A percentile compares a stretch with the other conserved stretches of the same genome.
Conservation (phyloP, 108 stramenopile species). For the Craspedostauros australis region DNA sequence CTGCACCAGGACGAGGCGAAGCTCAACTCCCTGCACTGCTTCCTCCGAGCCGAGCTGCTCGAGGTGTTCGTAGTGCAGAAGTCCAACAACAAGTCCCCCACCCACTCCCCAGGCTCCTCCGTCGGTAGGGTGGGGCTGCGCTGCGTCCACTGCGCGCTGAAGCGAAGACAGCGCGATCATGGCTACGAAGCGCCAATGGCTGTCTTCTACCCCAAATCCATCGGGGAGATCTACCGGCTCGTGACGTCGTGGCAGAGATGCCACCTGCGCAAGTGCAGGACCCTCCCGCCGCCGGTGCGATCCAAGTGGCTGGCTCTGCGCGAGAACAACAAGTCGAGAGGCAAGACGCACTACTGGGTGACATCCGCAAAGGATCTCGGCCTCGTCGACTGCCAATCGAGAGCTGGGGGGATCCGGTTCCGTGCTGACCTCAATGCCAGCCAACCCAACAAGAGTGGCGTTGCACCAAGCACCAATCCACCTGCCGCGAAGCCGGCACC, state of each 20-base stretch:
- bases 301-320: conserved; percentile 38
- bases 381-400: conserved; percentile 41
- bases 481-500: too few relatives aligned
- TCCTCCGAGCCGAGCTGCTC: conserved; percentile 38
- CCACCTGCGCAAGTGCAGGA: conserved; percentile 65
- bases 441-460: too few relatives aligned
- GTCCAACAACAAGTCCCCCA: conserved; percentile 41
- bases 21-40: conserved; percentile 52
- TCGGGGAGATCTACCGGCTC: conserved; percentile 71
- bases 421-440: too few relatives aligned
- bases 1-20: conserved; percentile 28
- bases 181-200: conserved; percentile 43
- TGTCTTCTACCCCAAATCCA: conserved; percentile 74
- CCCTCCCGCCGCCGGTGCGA: conserved; percentile 60
- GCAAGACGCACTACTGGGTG: conserved; percentile 78
- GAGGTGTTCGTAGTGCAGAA: conserved; percentile 47
- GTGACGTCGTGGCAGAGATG: conserved; percentile 80
- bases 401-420: conserved; percentile 45
- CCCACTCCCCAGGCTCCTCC: conserved; percentile 32
- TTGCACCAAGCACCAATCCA: too few relatives aligned
- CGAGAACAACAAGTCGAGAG: conserved; percentile 55
- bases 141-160: conserved; percentile 69
- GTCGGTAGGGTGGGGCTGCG: conserved; percentile 74
- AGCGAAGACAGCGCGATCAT: conserved; percentile 32
- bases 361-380: conserved; percentile 70